These are phyloP conservation scores for Daldinia decipiens DNA, from an alignment of 495 filamentous ascomycete species.

Conservation along the genomic window DNA sequence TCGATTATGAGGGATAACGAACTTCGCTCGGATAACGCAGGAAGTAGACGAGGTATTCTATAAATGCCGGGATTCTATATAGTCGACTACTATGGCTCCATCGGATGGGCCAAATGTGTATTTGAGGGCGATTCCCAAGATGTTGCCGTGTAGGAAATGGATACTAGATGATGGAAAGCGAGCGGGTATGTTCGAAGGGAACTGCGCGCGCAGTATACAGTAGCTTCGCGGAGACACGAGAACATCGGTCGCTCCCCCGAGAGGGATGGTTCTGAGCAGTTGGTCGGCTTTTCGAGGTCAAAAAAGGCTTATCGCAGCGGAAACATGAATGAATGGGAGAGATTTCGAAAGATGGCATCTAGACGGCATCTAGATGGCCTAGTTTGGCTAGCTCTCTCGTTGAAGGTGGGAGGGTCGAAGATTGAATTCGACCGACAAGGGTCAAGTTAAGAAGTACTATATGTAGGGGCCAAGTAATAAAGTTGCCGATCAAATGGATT, in stretches of 20 bases:
- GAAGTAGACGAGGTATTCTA: background rate
- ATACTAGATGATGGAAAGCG: slow-evolving; percentile 16
- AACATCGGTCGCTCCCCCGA: background rate
- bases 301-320: background rate
- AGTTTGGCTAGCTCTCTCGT: slow-evolving; percentile 10
- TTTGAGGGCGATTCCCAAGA: slow-evolving; percentile 1
- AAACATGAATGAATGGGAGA: slow-evolving; percentile 8
- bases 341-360: slow-evolving; percentile 16
- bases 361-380: slow-evolving; percentile 2
- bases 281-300: background rate
- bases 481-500: slow-evolving; percentile 32
- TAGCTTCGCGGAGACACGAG: slow-evolving; percentile 12
- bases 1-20: slow-evolving; percentile 15
- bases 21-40: slow-evolving; percentile 7
- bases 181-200: slow-evolving; percentile 17
- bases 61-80: background rate
- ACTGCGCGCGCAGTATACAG: slow-evolving; percentile 5
- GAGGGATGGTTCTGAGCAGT: background rate
- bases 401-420: slow-evolving; percentile 22
- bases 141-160: slow-evolving; percentile 5
- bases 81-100: background rate
- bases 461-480: slow-evolving; percentile 14
- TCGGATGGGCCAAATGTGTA: slow-evolving; percentile 15
- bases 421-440: slow-evolving; percentile 35
- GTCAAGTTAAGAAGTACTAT: slow-evolving; percentile 28